phyloP scores from a whole-genome alignment of 1,139 yeast genomes.

The Debaryomyces sp. region DNA sequence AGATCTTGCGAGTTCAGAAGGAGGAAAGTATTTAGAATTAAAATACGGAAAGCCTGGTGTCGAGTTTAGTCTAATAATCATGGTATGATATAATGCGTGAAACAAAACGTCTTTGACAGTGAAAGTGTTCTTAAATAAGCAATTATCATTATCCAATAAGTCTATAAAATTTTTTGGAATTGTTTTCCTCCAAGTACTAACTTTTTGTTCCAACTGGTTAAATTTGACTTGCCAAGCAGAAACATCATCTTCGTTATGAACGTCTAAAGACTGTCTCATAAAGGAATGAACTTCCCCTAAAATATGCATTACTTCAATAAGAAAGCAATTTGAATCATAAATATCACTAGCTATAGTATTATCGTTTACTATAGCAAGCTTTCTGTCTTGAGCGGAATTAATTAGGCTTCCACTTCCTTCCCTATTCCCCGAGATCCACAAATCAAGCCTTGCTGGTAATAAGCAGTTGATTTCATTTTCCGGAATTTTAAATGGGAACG shows the following conservation, averaged over 20 bases:
- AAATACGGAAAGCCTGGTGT: slow-evolving; percentile 31
- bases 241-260: slow-evolving; percentile 4
- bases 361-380: background rate
- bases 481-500: slow-evolving; percentile 4
- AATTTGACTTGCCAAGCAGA: slow-evolving; percentile 12
- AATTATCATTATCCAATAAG: slow-evolving; percentile 10
- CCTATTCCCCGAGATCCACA: background rate
- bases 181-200: slow-evolving; percentile 14
- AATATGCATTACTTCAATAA: slow-evolving; percentile 16
- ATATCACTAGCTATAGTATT: background rate
- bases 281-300: slow-evolving; percentile 19
- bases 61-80: slow-evolving; percentile 29
- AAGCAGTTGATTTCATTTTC: background rate
- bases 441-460: background rate
- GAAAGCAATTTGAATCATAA: slow-evolving; percentile 19
- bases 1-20: background rate
- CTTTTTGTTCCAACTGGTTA: slow-evolving; percentile 13
- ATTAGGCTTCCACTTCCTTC: background rate
- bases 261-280: slow-evolving; percentile 13
- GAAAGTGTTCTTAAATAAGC: slow-evolving; percentile 3
- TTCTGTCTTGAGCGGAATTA: background rate
- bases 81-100: slow-evolving; percentile 28
- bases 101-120: slow-evolving; percentile 13
- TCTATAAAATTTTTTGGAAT: slow-evolving; percentile 12
- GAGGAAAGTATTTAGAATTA: slow-evolving; percentile 14